Evolutionary conservation across 768 basidiomycete genomes (phyloP).

Genomic region (Termitomyces sp.): DNA sequence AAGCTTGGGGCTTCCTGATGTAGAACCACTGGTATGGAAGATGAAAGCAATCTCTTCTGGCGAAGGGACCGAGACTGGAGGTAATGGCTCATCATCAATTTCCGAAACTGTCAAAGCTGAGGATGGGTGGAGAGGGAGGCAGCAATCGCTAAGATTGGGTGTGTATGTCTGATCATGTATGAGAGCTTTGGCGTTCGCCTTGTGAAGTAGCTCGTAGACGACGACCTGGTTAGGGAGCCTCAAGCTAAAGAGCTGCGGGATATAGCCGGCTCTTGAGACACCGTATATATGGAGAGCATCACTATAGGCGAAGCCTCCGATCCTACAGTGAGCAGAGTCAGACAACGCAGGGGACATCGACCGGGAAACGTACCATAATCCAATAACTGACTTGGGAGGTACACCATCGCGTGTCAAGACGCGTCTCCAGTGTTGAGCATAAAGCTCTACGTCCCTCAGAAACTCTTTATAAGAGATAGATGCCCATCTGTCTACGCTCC

Average conservation of each 20-base stretch:
- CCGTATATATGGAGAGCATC: conserved; percentile 63
- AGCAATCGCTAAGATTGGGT: conserved; percentile 28
- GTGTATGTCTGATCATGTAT: conserved; percentile 48
- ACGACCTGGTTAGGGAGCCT: conserved; percentile 55
- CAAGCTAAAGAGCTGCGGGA: conserved; percentile 62
- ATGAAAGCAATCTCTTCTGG: conserved; percentile 38
- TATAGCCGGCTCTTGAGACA: conserved; percentile 59
- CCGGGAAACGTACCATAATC: conserved; percentile 47
- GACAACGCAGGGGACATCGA: background rate
- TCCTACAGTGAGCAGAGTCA: conserved; percentile 33
- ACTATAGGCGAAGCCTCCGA: conserved; percentile 55
- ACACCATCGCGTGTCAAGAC: conserved; percentile 37
- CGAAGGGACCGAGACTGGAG: conserved; percentile 26
- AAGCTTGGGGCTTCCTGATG: conserved; percentile 61
- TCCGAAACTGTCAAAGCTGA: conserved; percentile 23
- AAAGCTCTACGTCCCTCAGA: conserved; percentile 46
- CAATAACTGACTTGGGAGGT: conserved; percentile 46
- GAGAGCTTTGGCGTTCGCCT: conserved; percentile 50
- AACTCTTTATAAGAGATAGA: conserved; percentile 36
- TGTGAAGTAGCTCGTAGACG: conserved; percentile 54
- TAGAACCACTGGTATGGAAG: conserved; percentile 67
- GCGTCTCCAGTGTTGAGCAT: conserved; percentile 51
- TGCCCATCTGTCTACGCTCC: conserved; percentile 17
- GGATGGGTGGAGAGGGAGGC: conserved; percentile 36
- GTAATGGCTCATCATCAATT: conserved; percentile 28